phyloP scores from a whole-genome alignment of 2,329 filamentous ascomycete genomes.

The Malbranchea zuffiana region DNA sequence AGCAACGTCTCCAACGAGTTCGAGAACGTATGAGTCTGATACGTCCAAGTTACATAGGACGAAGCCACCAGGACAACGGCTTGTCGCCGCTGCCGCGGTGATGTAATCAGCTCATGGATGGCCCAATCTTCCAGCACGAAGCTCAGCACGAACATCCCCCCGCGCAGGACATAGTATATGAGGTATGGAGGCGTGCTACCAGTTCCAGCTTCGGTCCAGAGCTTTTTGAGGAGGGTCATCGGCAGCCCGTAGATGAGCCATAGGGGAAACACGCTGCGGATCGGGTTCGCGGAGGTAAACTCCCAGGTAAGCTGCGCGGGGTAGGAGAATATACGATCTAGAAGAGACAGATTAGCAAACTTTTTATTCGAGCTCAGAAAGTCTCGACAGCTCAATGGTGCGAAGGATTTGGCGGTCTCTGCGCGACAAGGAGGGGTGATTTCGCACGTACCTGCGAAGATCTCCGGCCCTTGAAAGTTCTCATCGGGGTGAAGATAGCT shows the following conservation, averaged over 20 bases:
- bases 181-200: constrained; percentile 66
- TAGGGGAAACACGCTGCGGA: constrained; percentile 92
- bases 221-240: constrained; percentile 84
- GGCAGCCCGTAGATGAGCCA: constrained; percentile 92
- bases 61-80: constrained; percentile 81
- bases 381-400: neutral
- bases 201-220: constrained; percentile 74
- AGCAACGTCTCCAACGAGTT: constrained; percentile 92
- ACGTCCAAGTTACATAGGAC: constrained; percentile 97
- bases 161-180: constrained; percentile 79
- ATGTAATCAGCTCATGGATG: constrained; percentile 76
- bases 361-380: constrained; percentile 4
- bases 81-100: constrained; percentile 57
- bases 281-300: constrained; percentile 76
- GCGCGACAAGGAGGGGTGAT: neutral
- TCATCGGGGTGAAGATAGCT: constrained; percentile 98
- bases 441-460: constrained; percentile 88
- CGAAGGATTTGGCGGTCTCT: constrained; percentile 7
- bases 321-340: constrained; percentile 87
- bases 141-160: constrained; percentile 87
- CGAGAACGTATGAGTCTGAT: constrained; percentile 95
- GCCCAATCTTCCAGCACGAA: constrained; percentile 98
- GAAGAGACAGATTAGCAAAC: constrained; percentile 4
- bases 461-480: constrained; percentile 96
- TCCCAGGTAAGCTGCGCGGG: constrained; percentile 90